These are phyloP conservation scores for Leucocoprinus birnbaumii DNA, from an alignment of 768 basidiomycete genomes.

Conservation along the genomic window DNA sequence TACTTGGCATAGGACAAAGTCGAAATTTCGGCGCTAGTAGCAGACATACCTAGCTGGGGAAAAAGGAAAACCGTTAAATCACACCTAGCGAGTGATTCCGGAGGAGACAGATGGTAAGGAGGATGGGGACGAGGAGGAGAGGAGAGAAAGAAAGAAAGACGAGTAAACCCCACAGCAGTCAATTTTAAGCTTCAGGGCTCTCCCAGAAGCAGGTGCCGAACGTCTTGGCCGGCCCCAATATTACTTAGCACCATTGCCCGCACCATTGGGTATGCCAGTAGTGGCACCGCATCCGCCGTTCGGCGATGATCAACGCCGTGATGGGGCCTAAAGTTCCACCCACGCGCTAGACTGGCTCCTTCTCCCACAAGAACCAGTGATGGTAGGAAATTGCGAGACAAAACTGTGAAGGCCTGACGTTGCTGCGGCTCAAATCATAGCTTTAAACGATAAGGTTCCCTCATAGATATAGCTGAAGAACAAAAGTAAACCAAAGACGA, in stretches of 20 bases:
- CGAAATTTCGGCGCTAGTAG: conserved; percentile 14
- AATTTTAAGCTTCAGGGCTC: background rate
- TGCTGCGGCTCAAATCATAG: no score
- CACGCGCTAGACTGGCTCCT: background rate
- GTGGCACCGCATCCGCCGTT: no score
- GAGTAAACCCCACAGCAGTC: background rate
- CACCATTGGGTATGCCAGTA: no score
- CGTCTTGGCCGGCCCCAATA: no score
- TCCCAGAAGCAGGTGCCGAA: background rate
- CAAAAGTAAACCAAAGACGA: no score
- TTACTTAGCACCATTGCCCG: no score
- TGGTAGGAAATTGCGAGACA: no score
- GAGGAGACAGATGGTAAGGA: background rate
- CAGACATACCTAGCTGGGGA: background rate
- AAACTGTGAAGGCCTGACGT: no score
- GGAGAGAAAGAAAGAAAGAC: background rate
- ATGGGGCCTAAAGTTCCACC: background rate
- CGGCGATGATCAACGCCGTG: no score
- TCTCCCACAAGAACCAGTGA: background rate
- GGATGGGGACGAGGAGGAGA: background rate
- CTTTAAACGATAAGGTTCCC: no score
- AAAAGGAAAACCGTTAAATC: no score
- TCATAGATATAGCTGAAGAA: no score
- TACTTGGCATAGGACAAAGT: conserved; percentile 56
- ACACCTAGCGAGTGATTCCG: background rate